Base-by-base conservation (phyloP, 192 early-diverging fungal species). In the Tieghemiomyces parasiticus region DNA sequence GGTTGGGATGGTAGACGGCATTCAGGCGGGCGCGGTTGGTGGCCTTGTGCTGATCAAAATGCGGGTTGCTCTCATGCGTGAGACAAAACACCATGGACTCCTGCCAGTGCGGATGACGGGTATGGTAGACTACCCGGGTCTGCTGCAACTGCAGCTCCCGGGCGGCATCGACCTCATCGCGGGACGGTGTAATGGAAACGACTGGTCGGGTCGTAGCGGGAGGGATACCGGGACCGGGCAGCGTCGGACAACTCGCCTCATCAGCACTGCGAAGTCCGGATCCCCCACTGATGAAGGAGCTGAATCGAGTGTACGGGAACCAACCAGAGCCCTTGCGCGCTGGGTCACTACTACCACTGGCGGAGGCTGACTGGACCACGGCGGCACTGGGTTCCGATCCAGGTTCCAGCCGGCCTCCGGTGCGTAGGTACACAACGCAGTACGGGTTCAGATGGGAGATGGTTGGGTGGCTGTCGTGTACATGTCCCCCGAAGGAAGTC, bases 31-130 rank as follows among this genome's bases (percentile, higher is more conserved):
- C 54, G 14, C 54, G 54, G 33, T 56, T 56, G 16, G 10, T 31
- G 4, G 54, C 54, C 34, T 34, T 29, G 34, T n/a, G 34, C 19
- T 56, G 31, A 6, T 56, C 13, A 34, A 56, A 56, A 19, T 56
- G 54, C 2, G 54, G 54, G 34, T 56, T 56, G 54, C 34, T 56
- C 2, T 56, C 16, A 34, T 34, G 54, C 2, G 54, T 33, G 19
- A 56, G 34, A 24, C 31, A 56, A 34, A 56, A 56, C 31, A 56
- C 54, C 54, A 56, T 56, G 19, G 54, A 19, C 24, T 56, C 54
- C 3, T 56, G 31, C 54, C 54, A 56, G 14, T 19, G 20, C 4
- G 54, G 54, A 16, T 24, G 54, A 1, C 54, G 54, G 9, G 54
- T 35, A 2, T 31, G 54, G 54, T 56, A 56, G 9, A 56, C 33